These are phyloP conservation scores for Saccharomyces hybrid DNA, from an alignment of 1,139 yeast genomes.

Conservation along the genomic window DNA sequence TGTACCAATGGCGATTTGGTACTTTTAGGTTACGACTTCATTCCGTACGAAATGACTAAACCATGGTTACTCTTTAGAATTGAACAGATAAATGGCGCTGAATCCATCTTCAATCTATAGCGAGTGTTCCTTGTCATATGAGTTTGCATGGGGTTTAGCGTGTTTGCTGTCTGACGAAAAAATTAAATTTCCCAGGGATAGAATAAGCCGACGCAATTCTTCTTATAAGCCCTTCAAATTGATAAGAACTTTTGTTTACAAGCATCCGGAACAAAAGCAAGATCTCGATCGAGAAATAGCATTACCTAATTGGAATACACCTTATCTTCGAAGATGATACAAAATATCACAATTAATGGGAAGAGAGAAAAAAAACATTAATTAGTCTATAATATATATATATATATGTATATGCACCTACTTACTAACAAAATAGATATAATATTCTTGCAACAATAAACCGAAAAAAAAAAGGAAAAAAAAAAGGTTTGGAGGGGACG, in stretches of 20 bases:
- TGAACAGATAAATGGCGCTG: slow-evolving; percentile 6
- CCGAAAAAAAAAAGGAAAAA: no score
- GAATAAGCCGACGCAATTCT: not conserved
- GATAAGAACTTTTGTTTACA: slow-evolving; percentile 8
- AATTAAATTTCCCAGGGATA: not conserved
- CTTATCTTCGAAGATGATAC: slow-evolving; percentile 6
- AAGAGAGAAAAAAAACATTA: not conserved
- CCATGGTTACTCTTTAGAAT: slow-evolving; percentile 16
- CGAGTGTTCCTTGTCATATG: not conserved
- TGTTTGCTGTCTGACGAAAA: not conserved
- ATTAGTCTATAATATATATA: slow-evolving; percentile 1
- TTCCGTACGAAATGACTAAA: slow-evolving; percentile 3
- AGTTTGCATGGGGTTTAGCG: not conserved
- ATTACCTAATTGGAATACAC: slow-evolving; percentile 12
- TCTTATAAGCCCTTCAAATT: slow-evolving; percentile 4
- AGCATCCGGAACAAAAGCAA: slow-evolving; percentile 7
- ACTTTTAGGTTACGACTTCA: slow-evolving; percentile 18
- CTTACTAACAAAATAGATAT: not conserved
- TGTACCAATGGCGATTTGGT: slow-evolving; percentile 5
- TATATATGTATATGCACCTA: not conserved
- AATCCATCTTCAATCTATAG: slow-evolving; percentile 2
- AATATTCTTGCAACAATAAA: not conserved
- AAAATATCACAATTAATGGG: no score
- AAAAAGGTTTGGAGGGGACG: no score
- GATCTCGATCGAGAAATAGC: slow-evolving; percentile 6